Conservation (phyloP, 2,329 filamentous ascomycete genomes). For the Aspergillus ibericus region DNA sequence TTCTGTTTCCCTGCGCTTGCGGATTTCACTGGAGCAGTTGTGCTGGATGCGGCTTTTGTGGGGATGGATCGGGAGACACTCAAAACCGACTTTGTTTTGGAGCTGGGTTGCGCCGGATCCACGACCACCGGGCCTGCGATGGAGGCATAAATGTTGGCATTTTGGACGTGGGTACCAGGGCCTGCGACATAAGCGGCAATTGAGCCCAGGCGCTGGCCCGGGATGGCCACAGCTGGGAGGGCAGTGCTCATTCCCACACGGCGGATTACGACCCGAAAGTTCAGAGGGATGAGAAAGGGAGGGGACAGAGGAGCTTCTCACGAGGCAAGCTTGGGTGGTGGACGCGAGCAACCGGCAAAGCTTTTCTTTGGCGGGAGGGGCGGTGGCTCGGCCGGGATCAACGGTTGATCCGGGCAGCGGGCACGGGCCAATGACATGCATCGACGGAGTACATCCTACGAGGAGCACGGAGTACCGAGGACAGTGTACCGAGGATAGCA, state of each 20-base stretch:
- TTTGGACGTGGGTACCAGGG: conserved; percentile 79
- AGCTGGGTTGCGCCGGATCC: conserved; percentile 42
- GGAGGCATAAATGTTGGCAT: conserved; percentile 74
- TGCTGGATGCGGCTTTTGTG: not conserved
- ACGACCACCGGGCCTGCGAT: conserved; percentile 71
- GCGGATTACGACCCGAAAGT: not conserved
- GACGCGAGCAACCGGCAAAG: not conserved
- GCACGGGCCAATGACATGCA: not conserved
- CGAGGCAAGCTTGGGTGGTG: not conserved
- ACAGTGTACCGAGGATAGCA: not conserved
- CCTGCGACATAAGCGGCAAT: conserved; percentile 68
- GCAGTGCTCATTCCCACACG: conserved; percentile 28
- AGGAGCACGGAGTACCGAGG: not conserved
- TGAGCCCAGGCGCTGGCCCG: conserved; percentile 77
- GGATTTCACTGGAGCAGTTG: conserved; percentile 14
- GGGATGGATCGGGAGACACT: conserved; percentile 32
- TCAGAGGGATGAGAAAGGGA: not conserved
- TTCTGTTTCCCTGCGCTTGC: conserved; percentile 22
- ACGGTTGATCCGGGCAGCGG: not conserved
- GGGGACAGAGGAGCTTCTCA: not conserved
- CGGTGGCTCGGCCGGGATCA: not conserved
- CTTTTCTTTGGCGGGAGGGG: not conserved
- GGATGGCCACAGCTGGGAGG: conserved; percentile 62
- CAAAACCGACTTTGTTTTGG: conserved; percentile 40
- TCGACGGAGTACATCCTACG: not conserved